A percentile compares a stretch with the other conserved stretches of the same genome.
These are phyloP conservation scores for Amoebophrya sp. DNA, from an alignment of 169 alveolate species.

Conservation along the genomic window DNA sequence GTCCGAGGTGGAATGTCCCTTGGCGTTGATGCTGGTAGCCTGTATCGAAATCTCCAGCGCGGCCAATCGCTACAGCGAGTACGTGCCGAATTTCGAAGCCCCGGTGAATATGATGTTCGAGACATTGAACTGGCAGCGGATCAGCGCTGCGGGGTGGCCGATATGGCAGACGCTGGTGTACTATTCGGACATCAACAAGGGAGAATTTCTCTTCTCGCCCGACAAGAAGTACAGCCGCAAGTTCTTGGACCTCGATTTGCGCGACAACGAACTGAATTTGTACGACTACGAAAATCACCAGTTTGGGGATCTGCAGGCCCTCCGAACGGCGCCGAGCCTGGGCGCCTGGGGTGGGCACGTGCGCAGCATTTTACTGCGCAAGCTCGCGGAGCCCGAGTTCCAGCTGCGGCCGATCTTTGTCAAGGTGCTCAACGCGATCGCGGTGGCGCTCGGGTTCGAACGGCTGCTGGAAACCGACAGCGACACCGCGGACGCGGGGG, in stretches of 20 bases:
- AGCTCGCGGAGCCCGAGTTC: background rate
- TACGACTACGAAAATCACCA: slow-evolving; percentile 20
- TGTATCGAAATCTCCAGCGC: background rate
- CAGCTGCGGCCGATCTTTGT: slow-evolving; percentile 2
- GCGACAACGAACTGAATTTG: background rate
- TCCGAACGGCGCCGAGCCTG: background rate
- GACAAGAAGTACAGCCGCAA: background rate
- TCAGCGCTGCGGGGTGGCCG: slow-evolving; percentile 1
- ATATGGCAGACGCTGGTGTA: slow-evolving; percentile 18
- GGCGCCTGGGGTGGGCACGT: slow-evolving; percentile 18
- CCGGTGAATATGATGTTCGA: slow-evolving; percentile 25
- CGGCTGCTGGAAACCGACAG: background rate
- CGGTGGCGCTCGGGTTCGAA: background rate
- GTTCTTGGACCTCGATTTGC: background rate
- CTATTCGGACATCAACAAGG: background rate
- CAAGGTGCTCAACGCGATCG: background rate
- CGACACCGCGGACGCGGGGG: background rate
- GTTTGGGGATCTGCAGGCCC: background rate
- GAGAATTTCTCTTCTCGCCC: background rate
- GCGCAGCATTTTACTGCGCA: background rate
- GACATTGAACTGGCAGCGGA: slow-evolving; percentile 17
- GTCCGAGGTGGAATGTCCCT: background rate
- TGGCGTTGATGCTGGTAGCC: slow-evolving; percentile 17
- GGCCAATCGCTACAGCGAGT: background rate
- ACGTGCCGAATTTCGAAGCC: slow-evolving; percentile 18